Evolutionary conservation across 1,139 yeast species (phyloP).

Genomic region (Kurtzmaniella quercitrusa): DNA sequence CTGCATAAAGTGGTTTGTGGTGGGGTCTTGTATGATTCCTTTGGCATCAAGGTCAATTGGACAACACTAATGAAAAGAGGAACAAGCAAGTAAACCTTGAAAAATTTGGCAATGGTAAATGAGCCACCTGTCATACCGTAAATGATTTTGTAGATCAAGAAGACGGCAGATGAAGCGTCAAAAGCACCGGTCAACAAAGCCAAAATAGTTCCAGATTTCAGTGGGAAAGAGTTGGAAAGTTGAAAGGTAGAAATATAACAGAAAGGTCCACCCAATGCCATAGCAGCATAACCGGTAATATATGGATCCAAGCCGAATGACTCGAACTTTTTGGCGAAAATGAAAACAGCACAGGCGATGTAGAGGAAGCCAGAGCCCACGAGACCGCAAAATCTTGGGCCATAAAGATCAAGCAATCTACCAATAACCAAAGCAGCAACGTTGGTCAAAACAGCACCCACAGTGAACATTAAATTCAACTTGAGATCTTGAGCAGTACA

Average conservation of each 20-base stretch:
- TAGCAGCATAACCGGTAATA: slow-evolving; percentile 34
- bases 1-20: slow-evolving; percentile 25
- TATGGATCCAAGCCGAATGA: slow-evolving; percentile 32
- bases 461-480: slow-evolving; percentile 75
- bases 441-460: slow-evolving; percentile 87
- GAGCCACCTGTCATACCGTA: slow-evolving; percentile 24
- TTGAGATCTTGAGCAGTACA: slow-evolving; percentile 79
- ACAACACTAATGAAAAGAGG: slow-evolving; percentile 38
- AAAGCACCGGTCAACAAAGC: slow-evolving; percentile 46
- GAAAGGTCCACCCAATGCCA: slow-evolving; percentile 48
- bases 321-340: slow-evolving; percentile 24
- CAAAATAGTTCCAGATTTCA: slow-evolving; percentile 36
- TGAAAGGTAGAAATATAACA: slow-evolving; percentile 43
- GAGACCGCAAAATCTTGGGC: slow-evolving; percentile 78
- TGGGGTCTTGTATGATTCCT: slow-evolving; percentile 37
- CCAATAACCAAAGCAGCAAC: slow-evolving; percentile 82
- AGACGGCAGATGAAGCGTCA: slow-evolving; percentile 45
- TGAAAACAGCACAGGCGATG: slow-evolving; percentile 49
- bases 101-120: slow-evolving; percentile 31
- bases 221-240: slow-evolving; percentile 42
- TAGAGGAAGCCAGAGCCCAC: slow-evolving; percentile 61
- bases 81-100: slow-evolving; percentile 33
- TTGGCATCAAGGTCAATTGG: slow-evolving; percentile 40
- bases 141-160: slow-evolving; percentile 32
- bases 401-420: slow-evolving; percentile 66